Base-by-base conservation (phyloP, 2,329 filamentous ascomycete genomes). In the Pseudogymnoascus sp. region DNA sequence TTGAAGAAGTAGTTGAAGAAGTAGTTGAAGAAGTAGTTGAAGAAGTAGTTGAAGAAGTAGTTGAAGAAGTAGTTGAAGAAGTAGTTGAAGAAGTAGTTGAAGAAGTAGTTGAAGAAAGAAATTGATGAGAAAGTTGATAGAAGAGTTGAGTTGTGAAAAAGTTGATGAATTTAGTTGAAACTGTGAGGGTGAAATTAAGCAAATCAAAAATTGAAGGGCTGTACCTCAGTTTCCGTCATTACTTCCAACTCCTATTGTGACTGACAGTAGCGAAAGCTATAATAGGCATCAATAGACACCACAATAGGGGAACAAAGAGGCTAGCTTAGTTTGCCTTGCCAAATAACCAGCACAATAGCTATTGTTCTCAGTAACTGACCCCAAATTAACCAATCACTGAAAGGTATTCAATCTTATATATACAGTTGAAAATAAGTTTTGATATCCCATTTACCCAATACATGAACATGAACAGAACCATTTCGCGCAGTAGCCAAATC, bases 381-480 rank as follows among this genome's bases (percentile, higher is more conserved):
- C 51, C n/a, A 16, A 34, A 57, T 57, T 34, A 34, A 57, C 51
- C 51, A 57, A 57, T 57, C n/a, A 21, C 51, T 57, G 51, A 57
- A 34, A 34, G 51, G 29, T 12, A 18, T 57, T 57, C 51, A 18
- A 57, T 57, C 26, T 34, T 18, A 12, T 34, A 57, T 29, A 57
- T 34, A 34, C 26, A 34, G 18, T 34, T 12, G 29, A 34, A 31
- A 21, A 18, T 34, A 21, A 34, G 29, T 18, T 57, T 6, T 57
- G 29, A 57, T 34, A 57, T 29, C 12, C 26, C 5, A 4, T 34
- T 34, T 57, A 34, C 29, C 16, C 51, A 34, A 57, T 18, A 34
- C 10, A 12, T 57, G 2, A 34, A 57, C 4, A 18, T 57, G 29
- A 34, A 57, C 23, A n/a, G 4, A 57, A 34, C 4, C 16, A 21